Conservation (phyloP, 1,139 yeast species). For the Magnusiomyces sp. region DNA sequence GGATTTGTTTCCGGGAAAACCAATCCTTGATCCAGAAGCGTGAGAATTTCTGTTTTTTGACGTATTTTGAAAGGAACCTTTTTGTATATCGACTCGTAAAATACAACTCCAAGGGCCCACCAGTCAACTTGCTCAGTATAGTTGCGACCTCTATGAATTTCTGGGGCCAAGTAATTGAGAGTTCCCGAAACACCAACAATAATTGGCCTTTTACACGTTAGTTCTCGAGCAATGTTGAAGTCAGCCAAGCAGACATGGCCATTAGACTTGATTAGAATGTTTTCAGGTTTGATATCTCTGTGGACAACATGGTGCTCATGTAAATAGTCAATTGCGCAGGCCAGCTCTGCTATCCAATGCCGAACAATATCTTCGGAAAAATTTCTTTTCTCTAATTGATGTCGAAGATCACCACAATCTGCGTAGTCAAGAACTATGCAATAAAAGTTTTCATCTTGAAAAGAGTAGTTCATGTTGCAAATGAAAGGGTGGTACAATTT, state of each 20-base stretch:
- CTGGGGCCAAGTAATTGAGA: slow-evolving; percentile 88
- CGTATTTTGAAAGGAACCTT: slow-evolving; percentile 76
- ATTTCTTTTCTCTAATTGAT: slow-evolving; percentile 51
- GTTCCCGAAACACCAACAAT: slow-evolving; percentile 70
- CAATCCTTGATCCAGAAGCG: slow-evolving; percentile 7
- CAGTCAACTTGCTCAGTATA: slow-evolving; percentile 76
- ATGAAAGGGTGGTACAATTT: slow-evolving; percentile 65
- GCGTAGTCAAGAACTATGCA: slow-evolving; percentile 69
- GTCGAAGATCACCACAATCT: slow-evolving; percentile 85
- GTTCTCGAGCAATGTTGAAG: slow-evolving; percentile 44
- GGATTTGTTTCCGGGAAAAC: slow-evolving; percentile 19
- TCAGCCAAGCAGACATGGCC: slow-evolving; percentile 69
- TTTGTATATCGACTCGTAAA: slow-evolving; percentile 74
- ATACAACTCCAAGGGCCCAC: slow-evolving; percentile 87
- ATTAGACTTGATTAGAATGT: slow-evolving; percentile 54
- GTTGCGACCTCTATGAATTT: slow-evolving; percentile 55
- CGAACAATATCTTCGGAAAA: slow-evolving; percentile 53
- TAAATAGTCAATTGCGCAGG: slow-evolving; percentile 57
- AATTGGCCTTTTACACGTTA: slow-evolving; percentile 24
- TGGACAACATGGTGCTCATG: slow-evolving; percentile 58
- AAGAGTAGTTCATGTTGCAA: slow-evolving; percentile 71
- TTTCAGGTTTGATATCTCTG: slow-evolving; percentile 65
- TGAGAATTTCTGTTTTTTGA: slow-evolving; percentile 10
- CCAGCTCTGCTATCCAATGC: slow-evolving; percentile 59
- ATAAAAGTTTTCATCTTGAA: slow-evolving; percentile 66